phyloP scores from a whole-genome alignment of 139 green algal species.

The Coccomyxa sp. region DNA sequence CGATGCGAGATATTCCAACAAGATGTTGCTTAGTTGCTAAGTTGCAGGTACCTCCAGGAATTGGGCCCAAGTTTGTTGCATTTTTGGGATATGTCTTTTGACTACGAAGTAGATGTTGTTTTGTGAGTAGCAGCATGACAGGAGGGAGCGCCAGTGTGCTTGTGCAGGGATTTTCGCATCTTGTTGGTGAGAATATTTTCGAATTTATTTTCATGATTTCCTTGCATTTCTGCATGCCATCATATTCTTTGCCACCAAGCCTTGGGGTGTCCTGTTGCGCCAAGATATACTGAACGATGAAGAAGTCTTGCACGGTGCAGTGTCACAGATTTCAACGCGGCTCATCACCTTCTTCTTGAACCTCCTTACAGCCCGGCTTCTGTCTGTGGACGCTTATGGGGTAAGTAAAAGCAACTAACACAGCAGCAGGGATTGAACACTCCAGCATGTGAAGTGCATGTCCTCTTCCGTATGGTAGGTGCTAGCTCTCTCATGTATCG shows the following conservation, averaged over 20 bases:
- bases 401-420: slow-evolving; percentile 20
- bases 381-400: slow-evolving; percentile 77
- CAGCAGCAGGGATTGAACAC: not conserved
- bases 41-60: too few species aligned
- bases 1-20: too few species aligned
- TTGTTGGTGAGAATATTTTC: not conserved
- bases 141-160: slow-evolving; percentile 1
- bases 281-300: not conserved
- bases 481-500: too few species aligned
- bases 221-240: not conserved
- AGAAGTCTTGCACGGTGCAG: slow-evolving; percentile 32
- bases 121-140: too few species aligned
- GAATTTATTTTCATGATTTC: not conserved
- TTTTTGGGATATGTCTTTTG: too few species aligned
- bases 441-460: too few species aligned
- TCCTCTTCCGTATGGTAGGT: too few species aligned
- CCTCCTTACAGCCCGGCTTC: slow-evolving; percentile 59
- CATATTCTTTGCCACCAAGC: not conserved
- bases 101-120: too few species aligned
- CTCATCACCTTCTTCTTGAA: slow-evolving; percentile 84
- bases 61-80: too few species aligned
- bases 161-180: slow-evolving; percentile 11
- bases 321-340: slow-evolving; percentile 71
- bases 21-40: too few species aligned
- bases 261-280: too few species aligned